These are phyloP conservation scores for Piper betle DNA, from an alignment of 164 flowering plant genomes.

Conservation along the genomic window DNA sequence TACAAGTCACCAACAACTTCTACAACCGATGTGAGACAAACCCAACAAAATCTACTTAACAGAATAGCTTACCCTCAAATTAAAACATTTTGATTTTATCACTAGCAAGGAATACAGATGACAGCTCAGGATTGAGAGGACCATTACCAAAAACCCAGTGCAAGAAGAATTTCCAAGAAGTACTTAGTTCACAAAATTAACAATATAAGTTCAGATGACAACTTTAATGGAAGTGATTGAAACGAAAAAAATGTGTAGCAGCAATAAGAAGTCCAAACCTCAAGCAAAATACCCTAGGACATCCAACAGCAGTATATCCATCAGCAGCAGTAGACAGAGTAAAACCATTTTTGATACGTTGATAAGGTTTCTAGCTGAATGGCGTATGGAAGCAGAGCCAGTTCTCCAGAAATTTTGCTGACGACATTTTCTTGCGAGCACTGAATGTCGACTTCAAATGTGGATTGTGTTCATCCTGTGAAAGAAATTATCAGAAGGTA, in stretches of 20 bases:
- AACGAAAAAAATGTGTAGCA: neutral
- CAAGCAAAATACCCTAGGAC: slow-evolving; percentile 71
- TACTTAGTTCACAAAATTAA: neutral
- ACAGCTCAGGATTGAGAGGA: too few species aligned
- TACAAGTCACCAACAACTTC: too few species aligned
- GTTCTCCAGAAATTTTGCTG: slow-evolving; percentile 56
- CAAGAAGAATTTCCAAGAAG: too few species aligned
- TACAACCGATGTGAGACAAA: too few species aligned
- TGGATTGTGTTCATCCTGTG: slow-evolving; percentile 92
- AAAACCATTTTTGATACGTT: slow-evolving; percentile 53
- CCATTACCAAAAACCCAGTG: too few species aligned
- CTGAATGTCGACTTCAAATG: slow-evolving; percentile 87
- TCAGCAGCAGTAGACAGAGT: slow-evolving; percentile 69
- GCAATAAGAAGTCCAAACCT: slow-evolving; percentile 32
- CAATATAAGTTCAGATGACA: neutral
- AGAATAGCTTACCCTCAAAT: too few species aligned
- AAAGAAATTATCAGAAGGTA: neutral
- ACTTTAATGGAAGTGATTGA: neutral
- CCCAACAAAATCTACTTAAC: too few species aligned
- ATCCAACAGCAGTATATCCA: slow-evolving; percentile 57
- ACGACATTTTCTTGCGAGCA: slow-evolving; percentile 80
- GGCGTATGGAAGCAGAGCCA: slow-evolving; percentile 69
- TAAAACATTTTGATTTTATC: too few species aligned
- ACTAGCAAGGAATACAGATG: too few species aligned
- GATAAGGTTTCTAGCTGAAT: slow-evolving; percentile 42